phyloP scores from a whole-genome alignment of 1,284 basidiomycete species.

The Neonothopanus nambi region DNA sequence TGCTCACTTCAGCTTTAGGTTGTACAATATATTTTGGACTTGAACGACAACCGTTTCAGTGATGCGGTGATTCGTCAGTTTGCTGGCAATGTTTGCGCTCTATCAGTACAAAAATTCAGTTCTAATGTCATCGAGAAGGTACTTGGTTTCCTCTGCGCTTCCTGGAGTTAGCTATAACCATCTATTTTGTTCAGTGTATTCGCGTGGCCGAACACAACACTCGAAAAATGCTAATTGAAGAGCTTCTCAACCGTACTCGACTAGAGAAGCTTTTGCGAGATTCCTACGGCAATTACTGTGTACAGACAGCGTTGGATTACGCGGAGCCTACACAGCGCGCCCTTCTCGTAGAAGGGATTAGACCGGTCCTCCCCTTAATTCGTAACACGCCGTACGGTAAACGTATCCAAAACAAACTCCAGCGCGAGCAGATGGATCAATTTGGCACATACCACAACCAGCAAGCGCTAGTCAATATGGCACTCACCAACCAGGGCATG shows the following conservation, averaged over 20 bases:
- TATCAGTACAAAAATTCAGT: slow-evolving; percentile 99
- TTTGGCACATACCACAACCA: slow-evolving; percentile 62
- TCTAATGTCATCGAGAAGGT: slow-evolving; percentile 95
- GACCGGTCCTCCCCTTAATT: slow-evolving; percentile 94
- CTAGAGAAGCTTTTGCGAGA: slow-evolving; percentile 95
- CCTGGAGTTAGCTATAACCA: slow-evolving; percentile 16
- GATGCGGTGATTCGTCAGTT: slow-evolving; percentile 98
- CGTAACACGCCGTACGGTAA: slow-evolving; percentile 98
- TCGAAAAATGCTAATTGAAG: slow-evolving; percentile 93
- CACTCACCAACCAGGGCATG: slow-evolving; percentile 57
- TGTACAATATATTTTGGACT: slow-evolving; percentile 95
- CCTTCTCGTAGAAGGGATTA: slow-evolving; percentile 89
- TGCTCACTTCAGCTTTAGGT: slow-evolving; percentile 47
- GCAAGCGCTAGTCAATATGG: slow-evolving; percentile 60
- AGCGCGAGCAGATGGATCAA: slow-evolving; percentile 85
- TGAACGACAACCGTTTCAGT: slow-evolving; percentile 98
- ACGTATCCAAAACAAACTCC: slow-evolving; percentile 95
- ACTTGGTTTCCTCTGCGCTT: slow-evolving; percentile 7
- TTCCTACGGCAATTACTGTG: slow-evolving; percentile 94
- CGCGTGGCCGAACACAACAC: slow-evolving; percentile 95
- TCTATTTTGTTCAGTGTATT: slow-evolving; percentile 72
- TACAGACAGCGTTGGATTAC: slow-evolving; percentile 95
- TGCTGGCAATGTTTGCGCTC: slow-evolving; percentile 94
- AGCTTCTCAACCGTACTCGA: slow-evolving; percentile 91
- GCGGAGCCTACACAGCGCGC: slow-evolving; percentile 88